Conservation (phyloP, 2,329 filamentous ascomycete species). For the Penicillium sp. region DNA sequence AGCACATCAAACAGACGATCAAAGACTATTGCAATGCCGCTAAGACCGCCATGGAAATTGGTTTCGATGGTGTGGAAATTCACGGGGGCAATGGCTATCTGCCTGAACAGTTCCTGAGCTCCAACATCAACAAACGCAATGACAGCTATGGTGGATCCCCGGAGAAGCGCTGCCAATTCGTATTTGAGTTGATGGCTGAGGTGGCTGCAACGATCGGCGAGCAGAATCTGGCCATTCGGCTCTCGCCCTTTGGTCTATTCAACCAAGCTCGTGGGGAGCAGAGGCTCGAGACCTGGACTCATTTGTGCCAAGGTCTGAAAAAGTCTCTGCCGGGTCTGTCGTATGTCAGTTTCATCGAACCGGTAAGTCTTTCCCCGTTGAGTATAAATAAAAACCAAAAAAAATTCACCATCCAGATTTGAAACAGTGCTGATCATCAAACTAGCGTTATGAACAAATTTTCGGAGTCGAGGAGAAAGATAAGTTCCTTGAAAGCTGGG, state of each 20-base stretch:
- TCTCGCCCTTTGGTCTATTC: constrained; percentile 52
- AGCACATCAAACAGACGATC: constrained; percentile 47
- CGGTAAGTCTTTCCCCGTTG: constrained; percentile 26
- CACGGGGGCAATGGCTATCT: constrained; percentile 53
- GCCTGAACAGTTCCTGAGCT: constrained; percentile 53
- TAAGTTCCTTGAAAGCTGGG: constrained; percentile 49
- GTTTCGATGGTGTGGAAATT: constrained; percentile 55
- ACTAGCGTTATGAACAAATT: constrained; percentile 52
- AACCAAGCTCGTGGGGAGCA: constrained; percentile 53
- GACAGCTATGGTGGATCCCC: constrained; percentile 53
- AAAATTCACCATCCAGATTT: too few relatives aligned
- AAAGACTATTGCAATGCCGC: constrained; percentile 47
- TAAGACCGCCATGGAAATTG: constrained; percentile 53
- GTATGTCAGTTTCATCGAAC: constrained; percentile 58
- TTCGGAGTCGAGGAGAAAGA: constrained; percentile 51
- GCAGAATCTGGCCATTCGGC: constrained; percentile 46
- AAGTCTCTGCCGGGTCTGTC: constrained; percentile 43
- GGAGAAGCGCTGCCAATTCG: constrained; percentile 56
- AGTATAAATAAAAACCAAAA: background rate
- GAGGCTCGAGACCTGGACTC: constrained; percentile 53
- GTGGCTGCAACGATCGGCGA: constrained; percentile 47
- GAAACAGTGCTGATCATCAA: background rate
- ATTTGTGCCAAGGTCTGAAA: constrained; percentile 52
- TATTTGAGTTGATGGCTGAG: constrained; percentile 53
- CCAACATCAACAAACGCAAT: constrained; percentile 50